Evolutionary conservation across 2,329 filamentous ascomycete species (phyloP), one percentile per base, ranked within the genome.

Genomic region (Cordyceps tenuipes): DNA sequence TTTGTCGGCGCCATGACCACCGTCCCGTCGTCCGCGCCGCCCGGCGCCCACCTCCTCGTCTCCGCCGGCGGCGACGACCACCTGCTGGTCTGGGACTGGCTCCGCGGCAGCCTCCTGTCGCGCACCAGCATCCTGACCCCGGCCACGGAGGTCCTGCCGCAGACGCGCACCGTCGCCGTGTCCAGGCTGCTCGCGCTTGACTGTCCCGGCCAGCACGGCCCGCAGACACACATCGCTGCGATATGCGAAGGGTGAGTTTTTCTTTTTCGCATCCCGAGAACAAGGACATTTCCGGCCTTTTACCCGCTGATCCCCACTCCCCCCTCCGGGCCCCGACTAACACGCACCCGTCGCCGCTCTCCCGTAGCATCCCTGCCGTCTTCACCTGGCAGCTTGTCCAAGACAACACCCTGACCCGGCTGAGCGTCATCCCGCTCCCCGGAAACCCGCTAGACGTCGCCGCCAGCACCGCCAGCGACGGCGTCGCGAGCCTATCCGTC

Each of bases 61-160:
- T 96, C 91, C 6, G 94, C 90, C 10, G 93, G 93, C 53, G 94
- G 93, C 4, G 93, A 97, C 67, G 79, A 87, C 61, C 82, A 87
- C 64, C 69, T 99, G 10, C 84, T 88, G 62, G 76, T 92, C 0
- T 99, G 92, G 92, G 80, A 92, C 63, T 99, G 93, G 93, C 74
- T 76, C 47, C 74, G 73, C 0, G 81, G 80, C 17, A 72, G 70
- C 19, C 69, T 89, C 29, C 68, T 86, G 0, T 77, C 80, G 26
- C 84, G 77, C 66, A 71, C 81, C 2, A 79, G 82, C 61, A 64
- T 91, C 19, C 72, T 82, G 6, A 67, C 67, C 1, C 70, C 75
- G 7, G 77, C 78, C 1, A 71, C 71, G 59, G 67, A 74, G 23
- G 69, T 77, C 23, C 48, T 64, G 4, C 71, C 71, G 3, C 70